Evolutionary conservation across 768 basidiomycete genomes (phyloP).

Genomic region (Suillus americanus): DNA sequence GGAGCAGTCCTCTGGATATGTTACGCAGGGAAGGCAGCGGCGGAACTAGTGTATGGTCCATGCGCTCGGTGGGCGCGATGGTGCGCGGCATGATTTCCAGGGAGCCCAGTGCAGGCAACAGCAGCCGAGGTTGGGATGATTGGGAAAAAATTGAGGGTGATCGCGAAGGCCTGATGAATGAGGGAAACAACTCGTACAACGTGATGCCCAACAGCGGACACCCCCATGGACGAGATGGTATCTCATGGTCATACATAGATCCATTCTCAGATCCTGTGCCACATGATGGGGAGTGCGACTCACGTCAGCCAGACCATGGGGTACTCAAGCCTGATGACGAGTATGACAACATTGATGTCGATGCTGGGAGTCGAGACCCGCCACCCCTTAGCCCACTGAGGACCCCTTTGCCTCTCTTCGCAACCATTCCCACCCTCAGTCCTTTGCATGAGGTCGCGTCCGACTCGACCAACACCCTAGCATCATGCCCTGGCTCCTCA

Average conservation of each 20-base stretch:
- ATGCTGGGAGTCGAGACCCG: constrained; percentile 15
- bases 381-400: constrained; percentile 14
- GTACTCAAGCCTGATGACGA: constrained; percentile 20
- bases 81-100: constrained; percentile 29
- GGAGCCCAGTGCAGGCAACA: constrained; percentile 26
- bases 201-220: constrained; percentile 4
- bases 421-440: constrained; percentile 28
- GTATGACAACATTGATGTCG: constrained; percentile 16
- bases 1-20: constrained; percentile 13
- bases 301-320: constrained; percentile 12
- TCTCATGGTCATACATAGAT: constrained; percentile 43
- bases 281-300: constrained; percentile 18
- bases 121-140: constrained; percentile 14
- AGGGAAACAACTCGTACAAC: constrained; percentile 10
- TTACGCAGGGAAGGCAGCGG: constrained; percentile 39
- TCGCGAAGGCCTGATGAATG: constrained; percentile 23
- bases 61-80: constrained; percentile 39
- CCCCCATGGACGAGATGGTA: constrained; percentile 15
- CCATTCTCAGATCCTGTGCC: constrained; percentile 37
- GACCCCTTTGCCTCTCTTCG: constrained; percentile 16
- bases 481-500: constrained; percentile 24
- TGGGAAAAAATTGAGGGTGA: constrained; percentile 22
- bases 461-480: constrained; percentile 22
- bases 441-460: constrained; percentile 35
- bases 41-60: constrained; percentile 52